Evolutionary conservation across 345 rosid genomes (phyloP).

Genomic region (Carallia brachiata): DNA sequence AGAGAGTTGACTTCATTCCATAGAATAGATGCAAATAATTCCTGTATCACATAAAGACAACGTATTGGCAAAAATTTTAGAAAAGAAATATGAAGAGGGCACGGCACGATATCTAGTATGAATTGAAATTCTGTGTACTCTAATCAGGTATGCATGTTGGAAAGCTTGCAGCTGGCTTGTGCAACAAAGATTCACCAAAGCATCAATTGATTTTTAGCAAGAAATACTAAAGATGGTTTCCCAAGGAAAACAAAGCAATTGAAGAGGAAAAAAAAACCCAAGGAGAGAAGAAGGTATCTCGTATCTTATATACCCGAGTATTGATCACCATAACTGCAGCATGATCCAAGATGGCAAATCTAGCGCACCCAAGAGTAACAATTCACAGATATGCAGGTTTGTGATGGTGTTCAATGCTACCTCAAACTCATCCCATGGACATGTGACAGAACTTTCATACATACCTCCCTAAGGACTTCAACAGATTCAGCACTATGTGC

Average conservation of each 20-base stretch:
- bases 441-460: neutral
- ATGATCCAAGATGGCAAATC: neutral
- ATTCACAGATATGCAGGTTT: no score
- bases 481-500: conserved; percentile 76
- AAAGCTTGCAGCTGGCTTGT: neutral
- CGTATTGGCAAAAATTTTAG: neutral
- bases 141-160: no score
- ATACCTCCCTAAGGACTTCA: conserved; percentile 86
- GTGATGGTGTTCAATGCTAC: no score
- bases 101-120: neutral
- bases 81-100: neutral
- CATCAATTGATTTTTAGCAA: neutral
- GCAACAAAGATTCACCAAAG: neutral
- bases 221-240: neutral
- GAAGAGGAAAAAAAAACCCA: neutral
- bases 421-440: neutral
- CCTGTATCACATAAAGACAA: conserved; percentile 44
- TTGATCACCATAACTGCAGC: neutral
- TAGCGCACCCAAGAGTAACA: neutral
- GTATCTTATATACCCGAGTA: no score
- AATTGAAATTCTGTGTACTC: neutral
- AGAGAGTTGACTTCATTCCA: conserved; percentile 84
- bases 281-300: no score
- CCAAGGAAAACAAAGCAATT: neutral
- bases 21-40: conserved; percentile 61